Conservation (phyloP, 805 yeast genomes). For the Candida piceae region DNA sequence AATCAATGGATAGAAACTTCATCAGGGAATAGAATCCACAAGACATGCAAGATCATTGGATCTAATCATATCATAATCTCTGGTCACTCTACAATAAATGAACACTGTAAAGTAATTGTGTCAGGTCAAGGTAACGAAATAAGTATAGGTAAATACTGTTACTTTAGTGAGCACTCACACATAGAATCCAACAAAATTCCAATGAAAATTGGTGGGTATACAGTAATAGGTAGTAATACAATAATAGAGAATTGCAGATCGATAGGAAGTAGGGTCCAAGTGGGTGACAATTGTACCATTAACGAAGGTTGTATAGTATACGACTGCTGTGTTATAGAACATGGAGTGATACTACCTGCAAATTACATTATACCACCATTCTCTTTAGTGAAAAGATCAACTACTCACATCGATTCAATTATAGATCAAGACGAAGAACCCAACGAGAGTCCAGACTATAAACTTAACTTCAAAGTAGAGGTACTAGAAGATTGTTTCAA, state of each 20-base stretch:
- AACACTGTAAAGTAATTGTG: slow-evolving; percentile 22
- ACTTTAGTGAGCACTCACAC: slow-evolving; percentile 26
- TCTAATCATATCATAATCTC: slow-evolving; percentile 39
- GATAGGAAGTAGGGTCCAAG: slow-evolving; percentile 45
- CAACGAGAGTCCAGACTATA: no score
- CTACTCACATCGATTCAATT: not conserved
- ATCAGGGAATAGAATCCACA: slow-evolving; percentile 47
- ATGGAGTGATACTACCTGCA: slow-evolving; percentile 37
- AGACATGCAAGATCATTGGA: slow-evolving; percentile 37
- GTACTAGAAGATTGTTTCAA: no score
- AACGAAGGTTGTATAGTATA: slow-evolving; percentile 36
- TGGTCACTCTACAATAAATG: slow-evolving; percentile 42
- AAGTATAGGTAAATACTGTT: slow-evolving; percentile 42
- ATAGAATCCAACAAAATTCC: slow-evolving; percentile 32
- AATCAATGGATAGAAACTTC: slow-evolving; percentile 42
- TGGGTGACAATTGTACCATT: slow-evolving; percentile 39
- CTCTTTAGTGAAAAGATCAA: slow-evolving; percentile 31
- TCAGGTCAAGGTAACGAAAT: slow-evolving; percentile 8
- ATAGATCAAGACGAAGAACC: not conserved
- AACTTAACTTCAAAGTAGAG: no score
- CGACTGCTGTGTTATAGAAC: slow-evolving; percentile 47
- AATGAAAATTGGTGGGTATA: slow-evolving; percentile 43
- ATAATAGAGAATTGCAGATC: slow-evolving; percentile 29
- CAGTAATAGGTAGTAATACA: slow-evolving; percentile 35
- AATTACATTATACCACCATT: slow-evolving; percentile 48